phyloP scores from a whole-genome alignment of 306 rosid species.

The Cicer pinnatifidum region DNA sequence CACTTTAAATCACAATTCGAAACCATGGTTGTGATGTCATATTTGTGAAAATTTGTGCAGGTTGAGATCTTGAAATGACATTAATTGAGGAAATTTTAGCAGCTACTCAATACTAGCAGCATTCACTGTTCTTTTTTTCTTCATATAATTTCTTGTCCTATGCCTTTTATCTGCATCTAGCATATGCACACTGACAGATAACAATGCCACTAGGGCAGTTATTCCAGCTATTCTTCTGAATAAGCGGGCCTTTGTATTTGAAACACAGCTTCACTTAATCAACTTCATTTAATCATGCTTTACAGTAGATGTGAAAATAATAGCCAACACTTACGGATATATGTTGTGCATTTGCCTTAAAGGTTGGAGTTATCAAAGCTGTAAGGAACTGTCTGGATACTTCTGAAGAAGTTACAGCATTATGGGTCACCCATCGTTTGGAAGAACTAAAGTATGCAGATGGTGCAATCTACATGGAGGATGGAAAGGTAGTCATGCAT shows the following conservation, averaged over 20 bases:
- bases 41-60: not conserved
- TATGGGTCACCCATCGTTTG: slow-evolving; percentile 90
- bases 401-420: slow-evolving; percentile 72
- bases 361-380: slow-evolving; percentile 81
- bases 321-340: slow-evolving; percentile 29
- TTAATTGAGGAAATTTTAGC: slow-evolving; percentile 12
- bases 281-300: not conserved
- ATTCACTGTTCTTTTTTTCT: not conserved
- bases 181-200: slow-evolving; percentile 3
- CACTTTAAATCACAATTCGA: not conserved
- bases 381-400: slow-evolving; percentile 66
- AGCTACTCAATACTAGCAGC: slow-evolving; percentile 2
- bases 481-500: slow-evolving; percentile 67
- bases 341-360: slow-evolving; percentile 35
- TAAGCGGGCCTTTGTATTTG: not conserved
- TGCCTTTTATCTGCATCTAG: slow-evolving; percentile 36
- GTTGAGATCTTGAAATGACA: slow-evolving; percentile 29
- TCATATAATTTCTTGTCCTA: slow-evolving; percentile 3
- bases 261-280: slow-evolving; percentile 9
- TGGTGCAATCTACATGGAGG: slow-evolving; percentile 90
- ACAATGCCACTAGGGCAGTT: slow-evolving; percentile 14
- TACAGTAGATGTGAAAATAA: not conserved
- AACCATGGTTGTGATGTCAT: not conserved
- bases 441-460: slow-evolving; percentile 86
- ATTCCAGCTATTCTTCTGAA: slow-evolving; percentile 20